Evolutionary conservation across 176 grass and related monocot species (phyloP).

Genomic region (Elymus sibiricus): DNA sequence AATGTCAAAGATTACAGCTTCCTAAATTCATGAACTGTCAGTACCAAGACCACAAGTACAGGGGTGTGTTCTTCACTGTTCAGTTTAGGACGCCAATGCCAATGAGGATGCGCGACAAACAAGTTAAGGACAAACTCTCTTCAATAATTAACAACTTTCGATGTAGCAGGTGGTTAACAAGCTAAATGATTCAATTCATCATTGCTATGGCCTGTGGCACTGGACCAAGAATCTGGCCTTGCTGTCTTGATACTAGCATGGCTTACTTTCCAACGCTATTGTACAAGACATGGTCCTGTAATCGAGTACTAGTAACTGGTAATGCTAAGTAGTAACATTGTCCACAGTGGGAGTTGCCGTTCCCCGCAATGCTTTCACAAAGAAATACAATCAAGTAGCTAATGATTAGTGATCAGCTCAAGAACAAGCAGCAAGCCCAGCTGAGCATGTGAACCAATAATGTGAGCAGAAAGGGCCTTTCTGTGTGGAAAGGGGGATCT

Average conservation of each 20-base stretch:
- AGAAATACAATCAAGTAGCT: conserved; percentile 14
- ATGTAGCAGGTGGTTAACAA: conserved; percentile 22
- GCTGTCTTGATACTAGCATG: background rate
- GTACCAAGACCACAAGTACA: background rate
- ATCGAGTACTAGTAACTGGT: conserved; percentile 7
- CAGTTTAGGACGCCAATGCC: conserved; percentile 12
- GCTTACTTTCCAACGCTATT: background rate
- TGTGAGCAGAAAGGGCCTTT: conserved; percentile 33
- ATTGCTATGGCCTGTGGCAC: background rate
- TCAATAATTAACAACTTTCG: conserved; percentile 15
- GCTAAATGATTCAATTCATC: conserved; percentile 25
- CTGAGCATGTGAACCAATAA: conserved; percentile 40
- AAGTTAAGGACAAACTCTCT: background rate
- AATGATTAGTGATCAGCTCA: conserved; percentile 39
- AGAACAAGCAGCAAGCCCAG: conserved; percentile 24
- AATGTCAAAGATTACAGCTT: background rate
- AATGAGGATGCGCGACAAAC: conserved; percentile 22
- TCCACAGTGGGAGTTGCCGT: conserved; percentile 1
- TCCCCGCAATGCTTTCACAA: background rate
- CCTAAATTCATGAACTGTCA: background rate
- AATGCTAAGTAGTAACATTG: background rate
- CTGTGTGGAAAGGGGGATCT: conserved; percentile 44
- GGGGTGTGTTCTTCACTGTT: background rate
- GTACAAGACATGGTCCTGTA: conserved; percentile 21
- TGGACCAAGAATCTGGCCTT: background rate